These are phyloP conservation scores for Myxozyma nipponensis DNA, from an alignment of 805 yeast genomes.

Conservation along the genomic window DNA sequence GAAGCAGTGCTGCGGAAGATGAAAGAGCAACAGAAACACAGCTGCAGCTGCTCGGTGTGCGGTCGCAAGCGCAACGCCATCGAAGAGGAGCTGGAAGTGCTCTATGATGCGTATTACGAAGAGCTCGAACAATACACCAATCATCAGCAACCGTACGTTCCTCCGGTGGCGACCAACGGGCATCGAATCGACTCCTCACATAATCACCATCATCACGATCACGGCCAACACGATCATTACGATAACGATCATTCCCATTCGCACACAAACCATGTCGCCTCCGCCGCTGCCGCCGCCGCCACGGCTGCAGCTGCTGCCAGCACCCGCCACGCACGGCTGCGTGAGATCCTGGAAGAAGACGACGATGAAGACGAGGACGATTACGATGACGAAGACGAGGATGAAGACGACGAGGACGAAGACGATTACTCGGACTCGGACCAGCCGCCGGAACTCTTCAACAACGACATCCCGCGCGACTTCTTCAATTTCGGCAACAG, in stretches of 20 bases:
- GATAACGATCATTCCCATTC: no score
- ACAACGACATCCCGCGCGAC: slow-evolving; percentile 25
- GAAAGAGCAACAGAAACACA: slow-evolving; percentile 52
- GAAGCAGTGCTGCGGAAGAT: slow-evolving; percentile 63
- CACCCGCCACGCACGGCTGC: slow-evolving; percentile 9
- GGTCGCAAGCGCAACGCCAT: slow-evolving; percentile 68
- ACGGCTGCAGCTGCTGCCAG: no score
- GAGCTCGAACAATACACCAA: slow-evolving; percentile 41
- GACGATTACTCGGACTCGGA: slow-evolving; percentile 22
- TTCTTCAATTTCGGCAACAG: slow-evolving; percentile 34
- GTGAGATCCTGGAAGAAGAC: slow-evolving; percentile 20
- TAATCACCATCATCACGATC: not conserved
- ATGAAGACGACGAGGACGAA: slow-evolving; percentile 25
- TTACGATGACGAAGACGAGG: slow-evolving; percentile 27
- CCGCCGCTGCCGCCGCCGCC: slow-evolving; percentile 10
- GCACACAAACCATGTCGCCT: slow-evolving; percentile 10
- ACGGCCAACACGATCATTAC: slow-evolving; percentile 22
- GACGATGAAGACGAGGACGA: slow-evolving; percentile 24
- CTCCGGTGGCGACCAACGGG: slow-evolving; percentile 17
- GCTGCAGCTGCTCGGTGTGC: slow-evolving; percentile 73
- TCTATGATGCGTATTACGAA: slow-evolving; percentile 65
- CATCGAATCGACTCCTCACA: slow-evolving; percentile 2
- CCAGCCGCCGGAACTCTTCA: slow-evolving; percentile 14
- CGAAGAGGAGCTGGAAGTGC: slow-evolving; percentile 70
- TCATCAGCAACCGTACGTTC: slow-evolving; percentile 28